phyloP scores from a whole-genome alignment of 768 basidiomycete genomes.

The Xerocomellus chrysenteron region DNA sequence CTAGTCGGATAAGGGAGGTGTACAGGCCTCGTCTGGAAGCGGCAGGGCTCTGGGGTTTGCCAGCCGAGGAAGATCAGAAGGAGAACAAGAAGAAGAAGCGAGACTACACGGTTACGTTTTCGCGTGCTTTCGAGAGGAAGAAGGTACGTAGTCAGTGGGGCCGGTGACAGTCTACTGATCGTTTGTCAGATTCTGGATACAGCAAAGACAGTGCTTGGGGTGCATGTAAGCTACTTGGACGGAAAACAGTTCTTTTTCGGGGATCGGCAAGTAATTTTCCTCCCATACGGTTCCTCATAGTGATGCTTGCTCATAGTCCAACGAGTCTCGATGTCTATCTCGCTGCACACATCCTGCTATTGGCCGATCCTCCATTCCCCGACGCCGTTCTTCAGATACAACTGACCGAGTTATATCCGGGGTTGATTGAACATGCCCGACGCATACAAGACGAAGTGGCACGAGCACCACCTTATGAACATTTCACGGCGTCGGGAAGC shows the following conservation, averaged over 20 bases:
- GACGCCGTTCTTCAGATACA: conserved; percentile 57
- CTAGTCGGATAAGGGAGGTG: conserved; percentile 55
- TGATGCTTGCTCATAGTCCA: conserved; percentile 39
- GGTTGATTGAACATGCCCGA: conserved; percentile 57
- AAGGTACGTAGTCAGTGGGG: conserved; percentile 38
- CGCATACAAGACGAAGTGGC: conserved; percentile 41
- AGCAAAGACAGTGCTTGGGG: conserved; percentile 53
- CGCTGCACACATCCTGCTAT: conserved; percentile 66
- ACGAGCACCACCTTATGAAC: conserved; percentile 25
- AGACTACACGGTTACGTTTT: conserved; percentile 40
- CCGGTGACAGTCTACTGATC: conserved; percentile 1
- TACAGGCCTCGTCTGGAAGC: conserved; percentile 60
- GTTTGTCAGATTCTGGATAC: conserved; percentile 51
- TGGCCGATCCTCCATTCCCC: conserved; percentile 58
- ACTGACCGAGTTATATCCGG: conserved; percentile 54
- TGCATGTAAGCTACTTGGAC: conserved; percentile 56
- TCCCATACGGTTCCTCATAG: not conserved
- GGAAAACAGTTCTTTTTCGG: conserved; percentile 51
- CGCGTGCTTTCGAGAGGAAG: conserved; percentile 60
- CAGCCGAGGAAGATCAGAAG: conserved; percentile 42
- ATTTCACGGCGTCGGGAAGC: conserved; percentile 18
- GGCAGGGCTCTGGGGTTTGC: conserved; percentile 59
- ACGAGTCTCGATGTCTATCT: conserved; percentile 64
- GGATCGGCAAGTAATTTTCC: conserved; percentile 40
- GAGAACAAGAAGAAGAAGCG: conserved; percentile 32